A percentile compares a stretch with the other conserved stretches of the same genome.
Conservation (phyloP, 2,329 filamentous ascomycete genomes). For the Fusarium graminum region DNA sequence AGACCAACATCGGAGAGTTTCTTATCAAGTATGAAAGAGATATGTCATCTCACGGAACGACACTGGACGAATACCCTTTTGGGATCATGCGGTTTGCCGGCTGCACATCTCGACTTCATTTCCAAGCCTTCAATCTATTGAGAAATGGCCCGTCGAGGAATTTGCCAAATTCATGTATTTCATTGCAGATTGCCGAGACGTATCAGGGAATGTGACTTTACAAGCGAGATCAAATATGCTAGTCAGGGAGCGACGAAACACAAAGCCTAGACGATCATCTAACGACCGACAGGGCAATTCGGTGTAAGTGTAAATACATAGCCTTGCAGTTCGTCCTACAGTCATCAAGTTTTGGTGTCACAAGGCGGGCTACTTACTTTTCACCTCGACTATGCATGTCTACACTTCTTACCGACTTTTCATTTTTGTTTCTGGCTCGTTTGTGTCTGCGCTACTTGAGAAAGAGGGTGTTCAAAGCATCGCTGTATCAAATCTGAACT, state of each 20-base stretch:
- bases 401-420: constrained; percentile 14
- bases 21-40: neutral
- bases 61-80: constrained; percentile 13
- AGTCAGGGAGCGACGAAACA: constrained; percentile 2
- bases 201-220: neutral
- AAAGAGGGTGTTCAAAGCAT: neutral
- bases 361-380: constrained; percentile 1
- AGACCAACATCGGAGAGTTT: constrained; percentile 6
- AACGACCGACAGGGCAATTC: neutral
- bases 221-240: neutral
- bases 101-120: neutral
- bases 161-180: neutral
- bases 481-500: neutral
- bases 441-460: neutral
- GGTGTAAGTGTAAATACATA: neutral
- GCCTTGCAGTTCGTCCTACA: constrained; percentile 19
- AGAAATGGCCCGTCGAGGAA: neutral
- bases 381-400: neutral
- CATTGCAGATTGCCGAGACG: constrained; percentile 6
- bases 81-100: constrained; percentile 26
- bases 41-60: constrained; percentile 12
- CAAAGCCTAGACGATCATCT: neutral
- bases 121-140: neutral
- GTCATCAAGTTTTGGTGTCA: neutral
- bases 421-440: neutral